Percentiles rank a stretch among this genome's conserved stretches.
These are phyloP conservation scores for Tremella fuciformis DNA, from an alignment of 768 basidiomycete genomes.

Conservation along the genomic window DNA sequence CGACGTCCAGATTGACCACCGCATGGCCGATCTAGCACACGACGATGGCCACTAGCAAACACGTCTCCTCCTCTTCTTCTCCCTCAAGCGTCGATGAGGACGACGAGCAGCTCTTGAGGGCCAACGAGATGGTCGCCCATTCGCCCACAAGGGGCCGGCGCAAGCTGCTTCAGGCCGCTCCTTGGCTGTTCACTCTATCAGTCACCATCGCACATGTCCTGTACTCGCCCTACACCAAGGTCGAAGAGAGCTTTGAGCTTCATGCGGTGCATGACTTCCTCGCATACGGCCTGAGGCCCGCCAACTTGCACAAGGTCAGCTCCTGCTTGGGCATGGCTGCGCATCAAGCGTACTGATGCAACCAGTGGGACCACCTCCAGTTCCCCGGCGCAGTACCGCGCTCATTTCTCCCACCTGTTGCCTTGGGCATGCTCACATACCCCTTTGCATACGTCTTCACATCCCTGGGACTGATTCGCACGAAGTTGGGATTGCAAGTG, in stretches of 20 bases:
- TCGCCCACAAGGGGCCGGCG: conserved; percentile 4
- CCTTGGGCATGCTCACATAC: conserved; percentile 62
- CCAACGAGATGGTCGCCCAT: background rate
- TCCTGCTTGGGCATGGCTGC: background rate
- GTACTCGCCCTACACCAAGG: conserved; percentile 85
- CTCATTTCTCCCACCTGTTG: conserved; percentile 73
- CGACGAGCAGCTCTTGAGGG: background rate
- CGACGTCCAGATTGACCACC: too few relatives aligned
- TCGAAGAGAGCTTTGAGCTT: conserved; percentile 94
- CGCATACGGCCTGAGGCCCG: conserved; percentile 62
- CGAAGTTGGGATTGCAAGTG: conserved; percentile 70
- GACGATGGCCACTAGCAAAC: too few relatives aligned
- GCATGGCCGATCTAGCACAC: too few relatives aligned
- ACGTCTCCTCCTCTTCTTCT: background rate
- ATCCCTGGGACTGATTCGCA: conserved; percentile 55
- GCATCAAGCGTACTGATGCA: conserved; percentile 5
- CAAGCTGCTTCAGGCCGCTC: conserved; percentile 21
- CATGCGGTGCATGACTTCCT: conserved; percentile 87
- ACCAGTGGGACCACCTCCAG: conserved; percentile 80
- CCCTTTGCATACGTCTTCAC: conserved; percentile 58
- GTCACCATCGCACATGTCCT: conserved; percentile 60
- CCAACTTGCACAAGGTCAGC: conserved; percentile 14
- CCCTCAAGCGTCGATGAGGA: background rate
- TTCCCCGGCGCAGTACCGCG: conserved; percentile 89
- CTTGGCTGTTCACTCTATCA: conserved; percentile 23